Conservation (phyloP, 1,284 basidiomycete species). For the Boletus semigastroideus region DNA sequence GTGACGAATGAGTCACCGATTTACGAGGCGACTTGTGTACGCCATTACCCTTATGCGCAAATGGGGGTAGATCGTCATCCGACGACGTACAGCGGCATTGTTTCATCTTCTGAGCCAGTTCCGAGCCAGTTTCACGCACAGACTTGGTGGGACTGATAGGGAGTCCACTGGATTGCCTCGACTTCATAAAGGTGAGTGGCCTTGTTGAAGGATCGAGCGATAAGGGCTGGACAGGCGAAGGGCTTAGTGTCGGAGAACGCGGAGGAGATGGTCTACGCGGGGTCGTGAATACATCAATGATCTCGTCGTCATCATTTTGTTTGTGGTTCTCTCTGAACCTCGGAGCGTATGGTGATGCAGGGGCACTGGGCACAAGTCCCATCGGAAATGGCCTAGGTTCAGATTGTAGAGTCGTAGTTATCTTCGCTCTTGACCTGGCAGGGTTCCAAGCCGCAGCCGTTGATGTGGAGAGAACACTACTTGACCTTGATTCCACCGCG, state of each 20-base stretch:
- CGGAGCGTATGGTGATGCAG: neutral
- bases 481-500: conserved; percentile 1
- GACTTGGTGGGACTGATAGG: conserved; percentile 13
- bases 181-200: neutral
- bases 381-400: conserved; percentile 30
- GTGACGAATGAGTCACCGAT: conserved; percentile 27
- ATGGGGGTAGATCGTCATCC: conserved; percentile 3
- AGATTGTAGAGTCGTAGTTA: neutral
- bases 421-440: neutral
- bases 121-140: neutral
- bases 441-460: neutral
- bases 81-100: conserved; percentile 2
- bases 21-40: conserved; percentile 32
- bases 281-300: conserved; percentile 24
- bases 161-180: neutral
- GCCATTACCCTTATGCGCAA: conserved; percentile 5
- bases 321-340: neutral
- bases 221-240: conserved; percentile 10
- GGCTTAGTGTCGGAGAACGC: conserved; percentile 22
- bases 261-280: conserved; percentile 21
- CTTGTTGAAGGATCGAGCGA: neutral
- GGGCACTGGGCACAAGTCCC: conserved; percentile 9
- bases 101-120: conserved; percentile 2
- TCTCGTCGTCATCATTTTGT: conserved; percentile 4
- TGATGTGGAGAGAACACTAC: neutral